Base-by-base conservation (phyloP, 768 basidiomycete genomes). In the Lactarius trivialis region DNA sequence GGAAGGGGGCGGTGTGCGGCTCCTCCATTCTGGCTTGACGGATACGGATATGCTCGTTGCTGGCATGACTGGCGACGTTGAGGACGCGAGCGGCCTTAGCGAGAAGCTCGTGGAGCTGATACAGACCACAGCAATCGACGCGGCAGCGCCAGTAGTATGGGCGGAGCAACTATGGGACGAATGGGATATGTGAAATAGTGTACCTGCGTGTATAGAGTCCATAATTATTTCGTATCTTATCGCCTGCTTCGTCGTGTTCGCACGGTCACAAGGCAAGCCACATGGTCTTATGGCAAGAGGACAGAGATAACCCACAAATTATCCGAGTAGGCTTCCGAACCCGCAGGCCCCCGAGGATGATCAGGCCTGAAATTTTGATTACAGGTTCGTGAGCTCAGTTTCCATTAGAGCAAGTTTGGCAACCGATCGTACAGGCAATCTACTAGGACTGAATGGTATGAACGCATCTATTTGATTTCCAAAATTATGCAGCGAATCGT, bases 31-130 rank as follows among this genome's bases (percentile, higher is more conserved):
- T 14, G 79, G 77, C 0, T 72, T 75, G 43, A 72, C 76, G 48
- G 68, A 67, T 17, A 75, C 79, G 33, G 80, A 81, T 55, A 76
- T 82, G 7, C 76, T 89, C 26, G 70, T 91, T 50, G 75, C 86
- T 4, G 87, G 79, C 14, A 86, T 86, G 85, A 78, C 76, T 43
- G 88, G 88, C 11, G 70, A 71, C 56, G 79, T 78, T 65, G 81
- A 85, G 56, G 84, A 87, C 65, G 74, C 79, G 60, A 75, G 76
- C 4, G 85, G 85, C 2, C 68, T 76, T 56, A 82, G 82, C 60
- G 86, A 90, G 63, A 82, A 77, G 69, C 75, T 93, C 48, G 75
- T 85, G 2, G 88, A 91, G 70, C 73, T 92, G 48, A 74, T 82
- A 26, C 85, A 86, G 74, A 93, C 91, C 11, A 72, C 79, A 36